phyloP scores from a whole-genome alignment of 345 rosid species.

The Erodium maritimum region DNA sequence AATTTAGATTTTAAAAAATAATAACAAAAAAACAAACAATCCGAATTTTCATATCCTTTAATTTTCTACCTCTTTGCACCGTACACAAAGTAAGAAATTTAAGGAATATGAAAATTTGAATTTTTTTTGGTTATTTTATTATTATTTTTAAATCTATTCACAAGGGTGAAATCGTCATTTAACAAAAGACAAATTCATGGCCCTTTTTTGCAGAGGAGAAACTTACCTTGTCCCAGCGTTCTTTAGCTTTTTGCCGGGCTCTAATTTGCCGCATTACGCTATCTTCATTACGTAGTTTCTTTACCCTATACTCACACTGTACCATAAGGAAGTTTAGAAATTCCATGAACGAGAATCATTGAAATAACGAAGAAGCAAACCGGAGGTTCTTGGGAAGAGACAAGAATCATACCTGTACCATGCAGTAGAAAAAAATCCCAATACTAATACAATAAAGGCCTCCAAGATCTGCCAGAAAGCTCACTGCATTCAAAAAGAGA shows the following conservation, averaged over 20 bases:
- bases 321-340: slow-evolving; percentile 12
- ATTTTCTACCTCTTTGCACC: no score
- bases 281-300: slow-evolving; percentile 79
- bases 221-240: slow-evolving; percentile 76
- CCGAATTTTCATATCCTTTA: no score
- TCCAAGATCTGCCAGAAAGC: slow-evolving; percentile 98
- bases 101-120: no score
- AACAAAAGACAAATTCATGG: no score
- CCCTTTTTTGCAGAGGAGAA: slow-evolving; percentile 9
- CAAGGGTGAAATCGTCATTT: no score
- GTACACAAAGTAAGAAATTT: no score
- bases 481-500: slow-evolving; percentile 45
- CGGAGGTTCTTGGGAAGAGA: slow-evolving; percentile 1
- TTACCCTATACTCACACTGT: slow-evolving; percentile 77
- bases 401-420: slow-evolving; percentile 60
- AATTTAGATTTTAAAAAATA: no score
- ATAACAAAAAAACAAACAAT: no score
- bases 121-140: no score
- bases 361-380: not conserved
- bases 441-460: slow-evolving; percentile 92
- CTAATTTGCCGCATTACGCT: slow-evolving; percentile 46
- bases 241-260: slow-evolving; percentile 64
- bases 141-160: no score
- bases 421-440: slow-evolving; percentile 76
- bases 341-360: not conserved